Conservation (phyloP, 129 eudicot species). For the Saposhnikovia divaricata region DNA sequence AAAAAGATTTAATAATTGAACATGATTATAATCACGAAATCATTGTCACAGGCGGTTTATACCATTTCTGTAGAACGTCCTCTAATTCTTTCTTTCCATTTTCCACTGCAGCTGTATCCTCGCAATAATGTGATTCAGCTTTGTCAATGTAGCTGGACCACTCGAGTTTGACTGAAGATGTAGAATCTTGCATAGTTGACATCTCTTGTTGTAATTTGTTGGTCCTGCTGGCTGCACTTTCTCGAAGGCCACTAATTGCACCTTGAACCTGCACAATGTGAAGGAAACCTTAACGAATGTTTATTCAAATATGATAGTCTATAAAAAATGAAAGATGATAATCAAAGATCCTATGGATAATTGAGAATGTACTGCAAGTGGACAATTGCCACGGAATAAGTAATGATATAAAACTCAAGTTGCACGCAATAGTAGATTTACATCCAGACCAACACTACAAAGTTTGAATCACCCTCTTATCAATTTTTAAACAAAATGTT, state of each 20-base stretch:
- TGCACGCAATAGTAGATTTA: too few species aligned
- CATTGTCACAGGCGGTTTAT: background rate
- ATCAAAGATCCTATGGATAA: too few species aligned
- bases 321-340: too few species aligned
- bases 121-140: constrained; percentile 62
- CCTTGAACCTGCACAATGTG: constrained; percentile 45
- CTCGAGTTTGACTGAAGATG: constrained; percentile 45
- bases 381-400: too few species aligned
- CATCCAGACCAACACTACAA: too few species aligned
- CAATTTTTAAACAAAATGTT: too few species aligned
- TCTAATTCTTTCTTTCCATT: constrained; percentile 69
- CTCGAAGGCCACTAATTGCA: constrained; percentile 70
- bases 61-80: constrained; percentile 78
- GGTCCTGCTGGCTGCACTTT: constrained; percentile 62
- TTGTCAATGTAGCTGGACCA: constrained; percentile 56
- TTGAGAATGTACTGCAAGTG: too few species aligned
- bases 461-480: too few species aligned
- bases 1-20: background rate
- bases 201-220: constrained; percentile 63
- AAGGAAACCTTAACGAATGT: background rate
- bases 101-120: constrained; percentile 81
- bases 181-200: constrained; percentile 75
- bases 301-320: too few species aligned
- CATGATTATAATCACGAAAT: background rate
- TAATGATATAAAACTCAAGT: too few species aligned